Conservation (phyloP, 2,329 filamentous ascomycete genomes). For the Penicillium sp. region DNA sequence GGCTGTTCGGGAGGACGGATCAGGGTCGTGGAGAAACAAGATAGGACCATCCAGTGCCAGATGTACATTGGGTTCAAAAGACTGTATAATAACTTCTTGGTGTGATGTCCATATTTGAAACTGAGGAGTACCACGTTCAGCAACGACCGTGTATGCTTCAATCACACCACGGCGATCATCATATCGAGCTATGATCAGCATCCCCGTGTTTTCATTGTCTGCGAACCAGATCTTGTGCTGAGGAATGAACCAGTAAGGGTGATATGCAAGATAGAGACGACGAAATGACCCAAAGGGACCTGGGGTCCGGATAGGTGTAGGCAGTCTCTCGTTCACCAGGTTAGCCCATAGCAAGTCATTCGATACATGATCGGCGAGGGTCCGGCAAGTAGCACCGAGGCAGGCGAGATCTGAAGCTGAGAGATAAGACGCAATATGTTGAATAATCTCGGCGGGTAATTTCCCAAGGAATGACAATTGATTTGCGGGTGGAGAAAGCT, state of each 20-base stretch:
- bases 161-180: constrained; percentile 72
- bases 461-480: constrained; percentile 29
- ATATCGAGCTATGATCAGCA: constrained; percentile 74
- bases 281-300: constrained; percentile 65
- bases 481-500: neutral
- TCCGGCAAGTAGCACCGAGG: constrained; percentile 61
- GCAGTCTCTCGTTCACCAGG: constrained; percentile 68
- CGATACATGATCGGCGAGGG: constrained; percentile 58
- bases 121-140: constrained; percentile 56
- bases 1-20: constrained; percentile 25
- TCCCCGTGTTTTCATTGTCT: constrained; percentile 70
- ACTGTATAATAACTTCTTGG: constrained; percentile 65
- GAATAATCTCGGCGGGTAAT: constrained; percentile 74
- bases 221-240: constrained; percentile 82
- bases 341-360: constrained; percentile 72
- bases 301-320: constrained; percentile 55
- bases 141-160: constrained; percentile 74
- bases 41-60: constrained; percentile 75
- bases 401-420: constrained; percentile 61
- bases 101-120: constrained; percentile 67
- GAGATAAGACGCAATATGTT: constrained; percentile 68
- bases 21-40: constrained; percentile 53
- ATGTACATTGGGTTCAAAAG: constrained; percentile 68
- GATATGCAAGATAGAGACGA: constrained; percentile 70
- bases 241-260: constrained; percentile 82